A percentile compares a stretch with the other conserved stretches of the same genome.
phyloP scores from a whole-genome alignment of 2,329 filamentous ascomycete genomes.

The Sporothrix pallida region DNA sequence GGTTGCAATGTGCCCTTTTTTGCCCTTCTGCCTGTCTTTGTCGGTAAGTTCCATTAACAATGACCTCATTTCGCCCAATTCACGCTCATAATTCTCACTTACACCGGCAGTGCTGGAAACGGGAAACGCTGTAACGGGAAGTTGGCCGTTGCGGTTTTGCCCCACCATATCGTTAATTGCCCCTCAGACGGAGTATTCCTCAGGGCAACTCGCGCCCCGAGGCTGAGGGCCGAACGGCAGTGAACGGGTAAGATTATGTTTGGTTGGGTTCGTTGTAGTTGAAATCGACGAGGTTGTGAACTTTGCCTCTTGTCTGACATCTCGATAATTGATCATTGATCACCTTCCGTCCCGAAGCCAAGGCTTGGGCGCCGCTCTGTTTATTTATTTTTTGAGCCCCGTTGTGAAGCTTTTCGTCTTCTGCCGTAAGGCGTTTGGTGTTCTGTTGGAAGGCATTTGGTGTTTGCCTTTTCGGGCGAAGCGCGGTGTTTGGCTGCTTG shows the following conservation, averaged over 20 bases:
- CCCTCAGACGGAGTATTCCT: neutral
- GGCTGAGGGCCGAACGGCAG: neutral
- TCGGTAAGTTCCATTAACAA: neutral
- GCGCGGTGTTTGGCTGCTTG: neutral
- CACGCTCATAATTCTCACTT: neutral
- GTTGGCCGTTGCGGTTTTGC: neutral
- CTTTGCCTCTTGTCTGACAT: neutral
- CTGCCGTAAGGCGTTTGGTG: too few relatives aligned
- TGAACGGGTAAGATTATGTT: neutral
- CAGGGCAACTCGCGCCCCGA: neutral
- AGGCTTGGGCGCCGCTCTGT: neutral
- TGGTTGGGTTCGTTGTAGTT: neutral
- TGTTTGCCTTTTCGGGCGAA: neutral
- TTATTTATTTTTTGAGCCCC: neutral
- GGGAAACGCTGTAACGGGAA: slow-evolving; percentile 11
- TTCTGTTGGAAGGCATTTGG: neutral
- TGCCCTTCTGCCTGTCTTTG: neutral
- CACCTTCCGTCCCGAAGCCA: neutral
- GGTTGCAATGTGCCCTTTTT: neutral
- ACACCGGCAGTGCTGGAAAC: neutral
- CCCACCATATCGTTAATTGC: neutral
- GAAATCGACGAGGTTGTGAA: too few relatives aligned
- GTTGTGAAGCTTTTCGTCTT: neutral
- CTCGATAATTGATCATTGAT: too few relatives aligned
- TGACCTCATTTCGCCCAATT: neutral